phyloP scores from a whole-genome alignment of 441 rosid species.

The Pelargonium cotyledonis region DNA sequence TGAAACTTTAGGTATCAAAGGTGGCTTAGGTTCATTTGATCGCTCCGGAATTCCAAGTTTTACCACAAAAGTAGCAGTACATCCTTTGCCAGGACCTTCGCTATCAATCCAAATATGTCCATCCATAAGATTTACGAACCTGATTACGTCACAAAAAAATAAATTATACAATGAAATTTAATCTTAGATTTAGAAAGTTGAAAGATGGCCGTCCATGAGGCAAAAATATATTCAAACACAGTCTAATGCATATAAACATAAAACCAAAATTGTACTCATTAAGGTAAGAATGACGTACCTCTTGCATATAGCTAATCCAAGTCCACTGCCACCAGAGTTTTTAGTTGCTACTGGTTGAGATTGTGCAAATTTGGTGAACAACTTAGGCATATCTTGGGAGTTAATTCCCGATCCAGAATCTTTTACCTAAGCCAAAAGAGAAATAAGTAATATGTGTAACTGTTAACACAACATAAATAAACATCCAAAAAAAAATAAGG shows the following conservation, averaged over 20 bases:
- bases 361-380: constrained; percentile 87
- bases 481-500: neutral
- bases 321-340: constrained; percentile 84
- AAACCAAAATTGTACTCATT: too few relatives aligned
- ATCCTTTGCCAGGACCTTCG: constrained; percentile 86
- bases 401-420: constrained; percentile 78
- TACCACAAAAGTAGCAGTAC: constrained; percentile 65
- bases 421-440: constrained; percentile 52
- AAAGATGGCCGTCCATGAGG: neutral
- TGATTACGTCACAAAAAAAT: constrained; percentile 26
- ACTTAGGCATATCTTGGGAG: constrained; percentile 77
- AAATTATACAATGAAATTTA: too few relatives aligned
- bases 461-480: neutral
- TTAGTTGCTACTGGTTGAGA: constrained; percentile 55
- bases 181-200: neutral
- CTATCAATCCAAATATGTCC: constrained; percentile 97
- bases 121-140: constrained; percentile 94
- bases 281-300: too few relatives aligned
- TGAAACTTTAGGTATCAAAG: constrained; percentile 34
- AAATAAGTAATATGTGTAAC: neutral
- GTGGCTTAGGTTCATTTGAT: constrained; percentile 48
- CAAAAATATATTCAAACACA: too few relatives aligned
- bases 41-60: constrained; percentile 58
- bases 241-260: too few relatives aligned
- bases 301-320: constrained; percentile 97